phyloP scores from a whole-genome alignment of 352 stramenopile species.

The Globisporangium sylvaticum region DNA sequence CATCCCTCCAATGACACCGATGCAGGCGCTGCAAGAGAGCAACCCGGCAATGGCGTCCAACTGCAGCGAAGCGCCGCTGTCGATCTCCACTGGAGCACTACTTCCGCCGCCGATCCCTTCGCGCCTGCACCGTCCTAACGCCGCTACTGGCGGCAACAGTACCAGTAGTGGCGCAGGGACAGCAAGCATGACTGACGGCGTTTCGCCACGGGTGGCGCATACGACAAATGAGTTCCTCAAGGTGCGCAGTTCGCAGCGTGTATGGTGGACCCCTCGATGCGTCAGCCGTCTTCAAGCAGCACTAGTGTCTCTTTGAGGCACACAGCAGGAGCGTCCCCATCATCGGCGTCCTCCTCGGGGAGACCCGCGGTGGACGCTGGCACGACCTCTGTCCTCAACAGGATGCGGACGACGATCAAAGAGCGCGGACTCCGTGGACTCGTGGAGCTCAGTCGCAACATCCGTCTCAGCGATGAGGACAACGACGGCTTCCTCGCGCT shows the following conservation, averaged over 20 bases:
- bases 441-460: conserved; percentile 59
- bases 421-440: conserved; percentile 52
- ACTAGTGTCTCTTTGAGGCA: conserved; percentile 1
- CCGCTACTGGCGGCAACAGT: conserved; percentile 5
- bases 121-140: conserved; percentile 22
- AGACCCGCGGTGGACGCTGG: conserved; percentile 40
- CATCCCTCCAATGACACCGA: conserved; percentile 32
- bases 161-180: background rate
- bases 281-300: conserved; percentile 18
- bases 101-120: conserved; percentile 20
- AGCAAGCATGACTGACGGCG: conserved; percentile 20
- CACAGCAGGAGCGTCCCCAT: background rate
- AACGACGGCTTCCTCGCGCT: conserved; percentile 58
- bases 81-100: conserved; percentile 26
- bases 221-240: conserved; percentile 65
- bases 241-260: conserved; percentile 61
- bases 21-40: conserved; percentile 51
- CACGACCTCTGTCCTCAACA: conserved; percentile 50
- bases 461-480: conserved; percentile 72
- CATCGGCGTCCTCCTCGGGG: conserved; percentile 1
- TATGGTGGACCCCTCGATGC: conserved; percentile 45
- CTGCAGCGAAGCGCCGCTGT: conserved; percentile 1
- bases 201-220: conserved; percentile 34
- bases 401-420: conserved; percentile 43
- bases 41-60: conserved; percentile 26